A percentile compares a stretch with the other conserved stretches of the same genome.
Conservation (phyloP, 306 rosid species). For the Pyrus communis region DNA sequence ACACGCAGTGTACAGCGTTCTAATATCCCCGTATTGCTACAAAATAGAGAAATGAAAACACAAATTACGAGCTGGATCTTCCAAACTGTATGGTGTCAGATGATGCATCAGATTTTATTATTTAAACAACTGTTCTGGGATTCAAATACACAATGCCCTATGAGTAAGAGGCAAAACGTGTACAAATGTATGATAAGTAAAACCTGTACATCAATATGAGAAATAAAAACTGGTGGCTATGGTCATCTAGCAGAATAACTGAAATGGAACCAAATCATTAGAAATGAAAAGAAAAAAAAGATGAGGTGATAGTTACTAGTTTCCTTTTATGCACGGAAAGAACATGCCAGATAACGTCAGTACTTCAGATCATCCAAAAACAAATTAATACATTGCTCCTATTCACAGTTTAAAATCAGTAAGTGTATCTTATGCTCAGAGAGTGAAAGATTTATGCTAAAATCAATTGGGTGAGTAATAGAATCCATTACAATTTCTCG, state of each 20-base stretch:
- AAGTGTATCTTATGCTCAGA: neutral
- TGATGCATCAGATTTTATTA: neutral
- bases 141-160: neutral
- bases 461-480: too few species aligned
- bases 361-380: neutral
- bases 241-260: neutral
- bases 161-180: neutral
- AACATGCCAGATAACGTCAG: neutral
- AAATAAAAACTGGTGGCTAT: neutral
- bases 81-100: neutral
- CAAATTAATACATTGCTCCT: neutral
- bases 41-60: conserved; percentile 3
- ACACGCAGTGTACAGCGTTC: conserved; percentile 90
- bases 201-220: neutral
- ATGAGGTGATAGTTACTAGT: neutral
- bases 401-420: neutral
- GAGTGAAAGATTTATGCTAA: too few species aligned
- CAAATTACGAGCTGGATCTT: neutral
- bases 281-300: neutral
- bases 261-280: neutral
- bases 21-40: conserved; percentile 87
- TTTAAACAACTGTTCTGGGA: neutral
- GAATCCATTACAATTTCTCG: too few species aligned
- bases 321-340: neutral
- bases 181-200: neutral